Conservation (phyloP, 192 early-diverging fungal species). For the Rhizophagus sp. region DNA sequence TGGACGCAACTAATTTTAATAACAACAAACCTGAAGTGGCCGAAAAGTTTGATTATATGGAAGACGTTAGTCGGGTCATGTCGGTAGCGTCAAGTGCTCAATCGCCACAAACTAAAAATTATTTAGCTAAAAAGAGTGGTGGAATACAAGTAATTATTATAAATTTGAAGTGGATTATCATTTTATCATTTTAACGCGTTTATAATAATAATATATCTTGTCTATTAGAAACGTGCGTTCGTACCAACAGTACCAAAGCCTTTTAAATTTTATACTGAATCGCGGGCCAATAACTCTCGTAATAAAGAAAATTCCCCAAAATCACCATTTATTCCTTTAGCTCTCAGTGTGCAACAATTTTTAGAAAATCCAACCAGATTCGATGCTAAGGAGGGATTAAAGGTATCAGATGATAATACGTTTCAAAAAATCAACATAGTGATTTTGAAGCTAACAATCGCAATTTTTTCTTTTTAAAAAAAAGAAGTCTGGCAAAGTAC, state of each 20-base stretch:
- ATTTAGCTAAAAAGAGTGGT: background rate
- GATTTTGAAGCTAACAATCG: background rate
- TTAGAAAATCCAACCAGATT: background rate
- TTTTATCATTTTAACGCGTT: background rate
- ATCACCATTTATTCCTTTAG: slow-evolving; percentile 18
- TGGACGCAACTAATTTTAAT: background rate
- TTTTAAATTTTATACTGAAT: slow-evolving; percentile 9
- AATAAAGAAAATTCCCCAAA: background rate
- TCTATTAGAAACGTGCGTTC: background rate
- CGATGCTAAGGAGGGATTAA: background rate
- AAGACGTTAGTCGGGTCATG: background rate
- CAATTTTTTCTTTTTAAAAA: background rate
- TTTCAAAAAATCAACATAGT: no score
- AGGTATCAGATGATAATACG: background rate
- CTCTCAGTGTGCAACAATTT: background rate
- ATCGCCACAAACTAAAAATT: background rate
- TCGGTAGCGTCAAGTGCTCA: no score
- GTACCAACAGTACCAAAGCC: slow-evolving; percentile 13
- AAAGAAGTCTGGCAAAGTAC: background rate
- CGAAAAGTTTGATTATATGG: background rate
- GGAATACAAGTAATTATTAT: background rate
- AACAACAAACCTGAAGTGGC: background rate
- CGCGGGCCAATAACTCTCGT: background rate
- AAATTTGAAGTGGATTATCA: background rate
- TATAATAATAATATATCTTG: background rate